phyloP scores from a whole-genome alignment of 495 filamentous ascomycete species.

The Parathielavia appendiculata region DNA sequence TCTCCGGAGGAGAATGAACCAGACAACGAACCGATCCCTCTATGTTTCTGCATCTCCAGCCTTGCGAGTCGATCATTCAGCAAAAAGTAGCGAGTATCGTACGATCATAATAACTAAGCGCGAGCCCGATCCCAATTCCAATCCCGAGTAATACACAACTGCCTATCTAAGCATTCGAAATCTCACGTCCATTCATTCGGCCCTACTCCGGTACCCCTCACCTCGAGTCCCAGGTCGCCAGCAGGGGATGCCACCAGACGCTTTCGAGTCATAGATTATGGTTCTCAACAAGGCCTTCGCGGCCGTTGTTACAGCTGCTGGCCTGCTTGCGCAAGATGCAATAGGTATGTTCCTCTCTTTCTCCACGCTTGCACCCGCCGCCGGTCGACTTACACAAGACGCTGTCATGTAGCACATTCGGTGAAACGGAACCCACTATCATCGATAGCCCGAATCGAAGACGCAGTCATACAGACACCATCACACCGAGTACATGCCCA shows the following conservation, averaged over 20 bases:
- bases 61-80: conserved; percentile 9
- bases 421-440: conserved; percentile 68
- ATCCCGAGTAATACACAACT: neutral
- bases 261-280: conserved; percentile 24
- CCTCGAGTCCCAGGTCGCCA: neutral
- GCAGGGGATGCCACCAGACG: conserved; percentile 4
- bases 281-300: conserved; percentile 32
- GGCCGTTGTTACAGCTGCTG: conserved; percentile 31
- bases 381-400: conserved; percentile 11
- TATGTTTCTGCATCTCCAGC: neutral
- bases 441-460: conserved; percentile 67
- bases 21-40: neutral
- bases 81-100: neutral
- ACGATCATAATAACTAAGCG: neutral
- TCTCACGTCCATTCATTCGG: neutral
- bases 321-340: conserved; percentile 28
- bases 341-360: conserved; percentile 24
- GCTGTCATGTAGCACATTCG: conserved; percentile 55
- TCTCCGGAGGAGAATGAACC: neutral
- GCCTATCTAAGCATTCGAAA: neutral
- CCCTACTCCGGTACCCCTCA: neutral
- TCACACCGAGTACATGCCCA: conserved; percentile 72
- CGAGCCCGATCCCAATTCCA: too few species aligned
- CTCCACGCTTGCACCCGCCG: neutral
- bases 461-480: conserved; percentile 70